Percentiles rank a stretch among this genome's conserved stretches.
Evolutionary conservation across 805 yeast genomes (phyloP).

Genomic region (Saturnispora sanitii): DNA sequence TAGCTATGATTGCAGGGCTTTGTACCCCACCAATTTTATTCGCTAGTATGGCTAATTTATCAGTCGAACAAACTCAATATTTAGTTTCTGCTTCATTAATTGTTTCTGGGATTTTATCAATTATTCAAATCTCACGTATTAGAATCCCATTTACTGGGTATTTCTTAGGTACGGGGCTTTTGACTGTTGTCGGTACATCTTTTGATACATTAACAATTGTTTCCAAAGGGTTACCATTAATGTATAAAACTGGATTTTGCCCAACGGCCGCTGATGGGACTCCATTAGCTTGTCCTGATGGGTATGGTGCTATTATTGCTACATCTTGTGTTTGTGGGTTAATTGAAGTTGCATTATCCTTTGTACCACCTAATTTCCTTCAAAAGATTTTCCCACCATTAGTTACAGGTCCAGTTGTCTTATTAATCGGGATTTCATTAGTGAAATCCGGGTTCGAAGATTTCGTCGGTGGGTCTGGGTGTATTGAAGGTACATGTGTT

Average conservation of each 20-base stretch:
- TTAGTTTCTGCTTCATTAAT: conserved; percentile 66
- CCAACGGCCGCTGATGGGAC: conserved; percentile 55
- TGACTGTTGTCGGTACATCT: conserved; percentile 86
- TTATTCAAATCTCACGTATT: conserved; percentile 72
- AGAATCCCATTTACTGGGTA: conserved; percentile 65
- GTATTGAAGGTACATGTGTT: conserved; percentile 37
- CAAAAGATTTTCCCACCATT: conserved; percentile 77
- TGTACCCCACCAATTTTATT: conserved; percentile 77
- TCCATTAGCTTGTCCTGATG: conserved; percentile 72
- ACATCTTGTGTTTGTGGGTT: conserved; percentile 74
- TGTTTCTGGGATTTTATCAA: conserved; percentile 58
- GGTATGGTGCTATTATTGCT: conserved; percentile 79
- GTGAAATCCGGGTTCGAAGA: conserved; percentile 67
- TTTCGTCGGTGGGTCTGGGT: conserved; percentile 81
- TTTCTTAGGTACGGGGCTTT: conserved; percentile 77
- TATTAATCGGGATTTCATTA: conserved; percentile 68
- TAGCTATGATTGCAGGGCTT: conserved; percentile 89
- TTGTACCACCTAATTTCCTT: conserved; percentile 62
- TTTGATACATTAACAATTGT: conserved; percentile 84
- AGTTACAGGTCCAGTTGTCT: conserved; percentile 89
- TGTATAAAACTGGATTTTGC: conserved; percentile 68
- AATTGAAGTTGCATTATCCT: conserved; percentile 61
- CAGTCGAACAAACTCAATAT: conserved; percentile 41
- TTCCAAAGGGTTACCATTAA: conserved; percentile 61
- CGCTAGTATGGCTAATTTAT: conserved; percentile 51